These are phyloP conservation scores for Yarrowia yakushimensis DNA, from an alignment of 805 yeast genomes.

Conservation along the genomic window DNA sequence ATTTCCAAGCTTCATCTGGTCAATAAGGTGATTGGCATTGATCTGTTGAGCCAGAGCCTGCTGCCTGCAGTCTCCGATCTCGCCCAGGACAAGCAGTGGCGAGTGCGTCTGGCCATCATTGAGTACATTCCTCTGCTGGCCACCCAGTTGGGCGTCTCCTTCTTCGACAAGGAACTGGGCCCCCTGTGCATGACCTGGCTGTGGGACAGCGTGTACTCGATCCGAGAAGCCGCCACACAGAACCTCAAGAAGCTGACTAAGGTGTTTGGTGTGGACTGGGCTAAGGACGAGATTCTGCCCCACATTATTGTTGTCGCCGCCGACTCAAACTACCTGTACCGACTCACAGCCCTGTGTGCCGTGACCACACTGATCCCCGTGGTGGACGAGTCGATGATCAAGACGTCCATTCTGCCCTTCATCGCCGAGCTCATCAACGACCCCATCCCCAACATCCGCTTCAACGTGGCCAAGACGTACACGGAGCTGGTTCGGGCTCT, in stretches of 20 bases:
- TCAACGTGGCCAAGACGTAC: slow-evolving; percentile 88
- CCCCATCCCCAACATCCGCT: slow-evolving; percentile 90
- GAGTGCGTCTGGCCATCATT: slow-evolving; percentile 94
- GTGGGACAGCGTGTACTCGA: slow-evolving; percentile 96
- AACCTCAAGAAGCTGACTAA: slow-evolving; percentile 75
- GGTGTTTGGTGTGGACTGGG: slow-evolving; percentile 93
- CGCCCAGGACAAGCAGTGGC: slow-evolving; percentile 96
- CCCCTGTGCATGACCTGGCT: slow-evolving; percentile 94
- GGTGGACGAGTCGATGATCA: slow-evolving; percentile 54
- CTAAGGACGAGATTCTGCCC: slow-evolving; percentile 74
- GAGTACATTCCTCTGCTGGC: slow-evolving; percentile 95
- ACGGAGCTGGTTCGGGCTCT: slow-evolving; percentile 53
- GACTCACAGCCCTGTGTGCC: slow-evolving; percentile 87
- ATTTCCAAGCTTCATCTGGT: slow-evolving; percentile 89
- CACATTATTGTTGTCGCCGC: slow-evolving; percentile 62
- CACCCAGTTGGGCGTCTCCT: slow-evolving; percentile 86
- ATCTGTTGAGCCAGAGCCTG: slow-evolving; percentile 75
- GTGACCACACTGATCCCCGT: slow-evolving; percentile 79
- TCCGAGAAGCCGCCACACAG: slow-evolving; percentile 91
- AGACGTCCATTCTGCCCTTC: slow-evolving; percentile 72
- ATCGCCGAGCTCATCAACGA: slow-evolving; percentile 68
- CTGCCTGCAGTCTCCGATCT: slow-evolving; percentile 94
- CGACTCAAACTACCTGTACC: slow-evolving; percentile 71
- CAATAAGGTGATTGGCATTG: slow-evolving; percentile 91
- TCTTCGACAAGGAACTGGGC: slow-evolving; percentile 88